A percentile compares a stretch with the other conserved stretches of the same genome.
phyloP scores from a whole-genome alignment of 495 filamentous ascomycete species.

The Penicillium bovifimosum region DNA sequence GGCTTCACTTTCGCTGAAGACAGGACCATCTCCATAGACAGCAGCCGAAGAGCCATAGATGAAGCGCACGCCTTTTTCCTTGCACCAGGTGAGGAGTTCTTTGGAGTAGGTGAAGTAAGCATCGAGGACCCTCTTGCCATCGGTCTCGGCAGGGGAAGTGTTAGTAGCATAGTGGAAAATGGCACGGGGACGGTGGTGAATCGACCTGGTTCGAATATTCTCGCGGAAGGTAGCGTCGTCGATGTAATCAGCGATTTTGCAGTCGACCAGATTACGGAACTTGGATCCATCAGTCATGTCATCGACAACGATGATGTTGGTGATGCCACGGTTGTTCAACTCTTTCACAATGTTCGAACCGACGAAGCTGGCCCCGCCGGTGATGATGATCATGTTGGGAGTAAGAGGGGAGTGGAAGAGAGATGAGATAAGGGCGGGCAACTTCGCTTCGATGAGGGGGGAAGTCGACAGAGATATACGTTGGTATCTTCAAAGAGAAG shows the following conservation, averaged over 20 bases:
- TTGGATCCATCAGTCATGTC: constrained; percentile 1
- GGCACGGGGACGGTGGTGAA: background rate
- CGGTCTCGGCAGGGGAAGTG: background rate
- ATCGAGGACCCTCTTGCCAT: background rate
- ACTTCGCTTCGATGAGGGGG: background rate
- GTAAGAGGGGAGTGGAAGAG: background rate
- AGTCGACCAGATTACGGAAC: constrained; percentile 1
- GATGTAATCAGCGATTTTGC: background rate
- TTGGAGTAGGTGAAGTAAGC: constrained; percentile 1
- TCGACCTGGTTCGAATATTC: background rate
- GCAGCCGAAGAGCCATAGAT: constrained; percentile 2
- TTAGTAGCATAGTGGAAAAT: background rate
- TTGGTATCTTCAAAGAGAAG: no score
- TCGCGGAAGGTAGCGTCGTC: background rate
- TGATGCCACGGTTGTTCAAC: background rate
- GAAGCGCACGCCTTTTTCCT: background rate
- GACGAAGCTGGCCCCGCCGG: background rate
- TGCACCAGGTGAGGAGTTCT: constrained; percentile 4
- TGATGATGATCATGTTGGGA: background rate
- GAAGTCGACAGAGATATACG: no score
- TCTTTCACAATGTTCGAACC: constrained; percentile 3
- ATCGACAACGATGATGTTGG: background rate
- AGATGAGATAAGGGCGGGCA: background rate
- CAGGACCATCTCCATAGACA: background rate
- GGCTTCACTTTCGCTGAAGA: background rate